phyloP scores from a whole-genome alignment of 768 basidiomycete genomes.

The Tricholoma hemisulphureum region DNA sequence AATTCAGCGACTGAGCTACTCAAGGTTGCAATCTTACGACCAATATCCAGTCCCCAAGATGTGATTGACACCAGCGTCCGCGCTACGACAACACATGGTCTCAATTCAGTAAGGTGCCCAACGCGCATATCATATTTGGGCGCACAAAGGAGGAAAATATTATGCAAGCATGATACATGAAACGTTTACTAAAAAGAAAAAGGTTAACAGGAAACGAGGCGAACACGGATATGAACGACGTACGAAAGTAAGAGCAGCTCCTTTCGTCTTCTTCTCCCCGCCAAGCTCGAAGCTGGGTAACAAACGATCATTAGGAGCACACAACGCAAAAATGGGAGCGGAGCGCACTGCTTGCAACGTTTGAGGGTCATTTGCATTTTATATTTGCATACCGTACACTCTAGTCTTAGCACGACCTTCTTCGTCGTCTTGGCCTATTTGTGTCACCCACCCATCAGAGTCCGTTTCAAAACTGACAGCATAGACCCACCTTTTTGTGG shows the following conservation, averaged over 20 bases:
- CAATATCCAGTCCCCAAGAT: no score
- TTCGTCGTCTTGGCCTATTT: conserved; percentile 93
- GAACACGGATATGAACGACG: conserved; percentile 33
- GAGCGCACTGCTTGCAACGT: conserved; percentile 99
- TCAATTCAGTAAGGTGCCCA: no score
- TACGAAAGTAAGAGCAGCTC: conserved; percentile 92
- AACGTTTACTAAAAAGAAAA: conserved; percentile 17
- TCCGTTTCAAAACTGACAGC: not conserved
- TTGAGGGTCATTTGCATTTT: conserved; percentile 96
- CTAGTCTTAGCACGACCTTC: conserved; percentile 97
- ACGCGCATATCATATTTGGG: conserved; percentile 24
- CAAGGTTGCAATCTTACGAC: no score
- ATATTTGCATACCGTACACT: conserved; percentile 98
- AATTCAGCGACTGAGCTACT: no score
- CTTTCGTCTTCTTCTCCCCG: conserved; percentile 99
- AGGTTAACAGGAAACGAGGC: not conserved
- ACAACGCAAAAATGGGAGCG: conserved; percentile 14
- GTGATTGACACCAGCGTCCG: no score
- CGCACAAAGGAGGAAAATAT: conserved; percentile 8
- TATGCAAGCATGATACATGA: conserved; percentile 19
- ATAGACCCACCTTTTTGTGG: conserved; percentile 90
- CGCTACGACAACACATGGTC: no score
- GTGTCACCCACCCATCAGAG: not conserved
- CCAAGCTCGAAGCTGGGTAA: conserved; percentile 89
- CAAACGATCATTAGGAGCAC: not conserved